A percentile compares a stretch with the other conserved stretches of the same genome.
phyloP scores from a whole-genome alignment of 805 yeast species.

The Candida pseudofarinosa region DNA sequence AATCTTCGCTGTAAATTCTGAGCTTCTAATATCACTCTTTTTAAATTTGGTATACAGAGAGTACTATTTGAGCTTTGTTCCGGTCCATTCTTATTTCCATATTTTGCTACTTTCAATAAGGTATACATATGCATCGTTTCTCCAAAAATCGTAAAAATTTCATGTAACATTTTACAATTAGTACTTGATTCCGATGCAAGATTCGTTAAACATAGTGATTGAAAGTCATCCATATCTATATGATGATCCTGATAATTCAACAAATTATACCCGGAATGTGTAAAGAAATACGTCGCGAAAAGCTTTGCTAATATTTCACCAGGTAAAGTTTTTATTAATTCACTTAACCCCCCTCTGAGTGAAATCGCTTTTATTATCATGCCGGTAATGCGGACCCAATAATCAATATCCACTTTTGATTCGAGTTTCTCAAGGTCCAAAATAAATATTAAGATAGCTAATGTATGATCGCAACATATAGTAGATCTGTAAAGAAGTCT shows the following conservation, averaged over 20 bases:
- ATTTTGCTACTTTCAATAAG: conserved; percentile 1
- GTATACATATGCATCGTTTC: conserved; percentile 1
- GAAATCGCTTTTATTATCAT: conserved; percentile 1
- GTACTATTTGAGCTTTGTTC: not conserved
- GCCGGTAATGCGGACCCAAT: not conserved
- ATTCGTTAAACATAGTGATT: not conserved
- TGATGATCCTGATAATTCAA: not conserved
- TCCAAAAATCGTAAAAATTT: not conserved
- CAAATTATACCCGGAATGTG: not conserved
- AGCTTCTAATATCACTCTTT: not conserved
- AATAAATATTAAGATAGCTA: conserved; percentile 1
- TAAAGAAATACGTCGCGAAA: conserved; percentile 1
- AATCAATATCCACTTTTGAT: not conserved
- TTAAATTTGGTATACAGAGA: not conserved
- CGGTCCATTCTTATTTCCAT: not conserved
- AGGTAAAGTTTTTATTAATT: not conserved
- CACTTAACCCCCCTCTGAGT: conserved; percentile 1
- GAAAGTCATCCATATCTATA: conserved; percentile 2
- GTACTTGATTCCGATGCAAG: not conserved
- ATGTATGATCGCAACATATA: conserved; percentile 3
- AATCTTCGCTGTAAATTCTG: not conserved
- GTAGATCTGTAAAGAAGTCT: conserved; percentile 1
- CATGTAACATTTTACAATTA: not conserved
- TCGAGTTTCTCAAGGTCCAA: not conserved
- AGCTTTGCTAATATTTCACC: not conserved